phyloP scores from a whole-genome alignment of 1,284 basidiomycete genomes.

The Xanthoconium separans region DNA sequence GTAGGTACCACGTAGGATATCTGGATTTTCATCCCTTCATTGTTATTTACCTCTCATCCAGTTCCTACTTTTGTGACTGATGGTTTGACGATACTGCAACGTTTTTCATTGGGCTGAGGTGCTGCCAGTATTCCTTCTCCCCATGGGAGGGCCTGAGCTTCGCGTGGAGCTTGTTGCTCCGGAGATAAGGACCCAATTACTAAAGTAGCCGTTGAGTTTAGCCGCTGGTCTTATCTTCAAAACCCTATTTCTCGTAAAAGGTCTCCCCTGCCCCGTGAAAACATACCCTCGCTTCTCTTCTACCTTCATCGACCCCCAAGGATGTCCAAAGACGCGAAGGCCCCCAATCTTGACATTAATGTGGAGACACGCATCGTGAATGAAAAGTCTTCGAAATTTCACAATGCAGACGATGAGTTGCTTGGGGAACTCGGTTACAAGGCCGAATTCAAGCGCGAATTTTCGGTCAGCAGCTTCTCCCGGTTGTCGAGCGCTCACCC shows the following conservation, averaged over 20 bases:
- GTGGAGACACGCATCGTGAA: constrained; percentile 12
- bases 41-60: too few relatives aligned
- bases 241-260: too few relatives aligned
- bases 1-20: too few relatives aligned
- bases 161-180: not conserved
- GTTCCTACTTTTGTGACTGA: not conserved
- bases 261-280: not conserved
- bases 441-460: constrained; percentile 74
- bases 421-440: constrained; percentile 73
- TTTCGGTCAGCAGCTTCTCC: constrained; percentile 48
- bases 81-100: not conserved
- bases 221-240: constrained; percentile 14
- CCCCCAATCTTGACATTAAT: not conserved
- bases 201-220: not conserved
- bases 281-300: not conserved
- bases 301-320: not conserved
- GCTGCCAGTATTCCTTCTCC: not conserved
- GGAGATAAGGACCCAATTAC: constrained; percentile 13
- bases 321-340: constrained; percentile 24
- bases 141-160: not conserved
- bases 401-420: constrained; percentile 51
- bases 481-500: not conserved
- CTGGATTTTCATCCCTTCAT: too few relatives aligned
- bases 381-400: constrained; percentile 24
- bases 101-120: not conserved